Base-by-base conservation (phyloP, 2,329 filamentous ascomycete genomes). In the Neoarthrinium moseri region DNA sequence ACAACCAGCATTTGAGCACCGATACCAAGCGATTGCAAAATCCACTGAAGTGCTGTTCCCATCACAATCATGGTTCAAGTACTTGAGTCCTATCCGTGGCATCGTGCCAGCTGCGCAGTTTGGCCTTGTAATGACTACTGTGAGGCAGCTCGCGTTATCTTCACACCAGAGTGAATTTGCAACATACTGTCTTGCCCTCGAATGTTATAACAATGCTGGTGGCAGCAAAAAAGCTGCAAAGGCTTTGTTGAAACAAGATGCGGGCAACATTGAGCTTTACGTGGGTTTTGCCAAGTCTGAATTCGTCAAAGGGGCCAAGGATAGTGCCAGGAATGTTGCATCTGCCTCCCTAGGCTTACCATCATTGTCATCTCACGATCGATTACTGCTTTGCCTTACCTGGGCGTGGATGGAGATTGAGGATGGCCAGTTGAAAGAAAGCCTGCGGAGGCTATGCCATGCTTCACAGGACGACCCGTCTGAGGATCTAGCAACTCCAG, bases 211-310 rank as follows among this genome's bases (percentile, higher is more conserved):
- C 46, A 77, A 83, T 34, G 70, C 77, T 1, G 58, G 64, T 1
- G 71, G 67, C 2, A 80, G 83, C 21, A 85, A 80, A 53, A 95
- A 89, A 59, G 72, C 77, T 6, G 88, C 89, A 0, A 95, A 89
- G 57, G 66, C 68, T 6, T 69, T 95, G 0, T 66, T 96, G n/a
- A 92, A 87, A 59, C 75, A 74, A 38, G 78, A 81, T 45, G 73
- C 83, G 0, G 73, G 80, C 1, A 86, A 82, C 54, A 62, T 88
- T 3, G 70, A 74, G 12, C 70, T 96, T 1, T 96, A 95, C 65
- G 87, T 90, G 54, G 81, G 84, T 0, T 95, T 92, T 58, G 89
- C 86, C 0, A 67, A 89, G 12, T 80, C 90, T 4, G 89, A 95
- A 63, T 74, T 68, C 53, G 70, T 72, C 2, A 76, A 75, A 23